These are phyloP conservation scores for Alternaria tenuissima DNA, from an alignment of 2,329 filamentous ascomycete species.

Conservation along the genomic window DNA sequence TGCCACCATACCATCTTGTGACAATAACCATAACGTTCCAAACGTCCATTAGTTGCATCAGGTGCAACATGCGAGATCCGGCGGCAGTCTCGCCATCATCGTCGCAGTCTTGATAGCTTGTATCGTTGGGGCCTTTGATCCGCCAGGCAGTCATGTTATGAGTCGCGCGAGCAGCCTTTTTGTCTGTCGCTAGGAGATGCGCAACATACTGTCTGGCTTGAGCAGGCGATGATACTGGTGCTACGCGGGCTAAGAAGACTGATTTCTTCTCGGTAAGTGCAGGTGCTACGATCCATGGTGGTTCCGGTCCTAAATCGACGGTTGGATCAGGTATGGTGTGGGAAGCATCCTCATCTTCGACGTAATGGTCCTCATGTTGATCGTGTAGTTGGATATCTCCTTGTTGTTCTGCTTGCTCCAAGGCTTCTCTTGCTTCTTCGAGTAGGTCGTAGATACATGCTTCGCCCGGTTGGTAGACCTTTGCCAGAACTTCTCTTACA, in stretches of 20 bases:
- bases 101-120: conserved; percentile 85
- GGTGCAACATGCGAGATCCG: conserved; percentile 81
- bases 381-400: conserved; percentile 38
- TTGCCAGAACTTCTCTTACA: conserved; percentile 71
- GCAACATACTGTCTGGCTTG: conserved; percentile 76
- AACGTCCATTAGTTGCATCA: conserved; percentile 94
- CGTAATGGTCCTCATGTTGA: conserved; percentile 17
- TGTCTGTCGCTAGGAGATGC: conserved; percentile 82
- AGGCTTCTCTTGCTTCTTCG: conserved; percentile 65
- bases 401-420: conserved; percentile 58
- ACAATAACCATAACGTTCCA: conserved; percentile 95
- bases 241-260: conserved; percentile 82
- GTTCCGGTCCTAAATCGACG: conserved; percentile 52
- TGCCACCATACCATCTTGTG: conserved; percentile 92
- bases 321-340: conserved; percentile 13
- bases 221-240: conserved; percentile 71
- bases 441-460: conserved; percentile 94
- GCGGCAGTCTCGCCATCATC: conserved; percentile 97
- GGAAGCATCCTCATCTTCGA: conserved; percentile 9
- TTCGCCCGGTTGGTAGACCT: conserved; percentile 74
- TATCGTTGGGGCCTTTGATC: conserved; percentile 67
- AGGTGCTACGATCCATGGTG: conserved; percentile 77
- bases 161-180: conserved; percentile 83
- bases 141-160: conserved; percentile 98
- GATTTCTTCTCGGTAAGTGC: conserved; percentile 83